These are phyloP conservation scores for Lentinula novae-zelandiae DNA, from an alignment of 1,284 basidiomycete genomes.

Conservation along the genomic window DNA sequence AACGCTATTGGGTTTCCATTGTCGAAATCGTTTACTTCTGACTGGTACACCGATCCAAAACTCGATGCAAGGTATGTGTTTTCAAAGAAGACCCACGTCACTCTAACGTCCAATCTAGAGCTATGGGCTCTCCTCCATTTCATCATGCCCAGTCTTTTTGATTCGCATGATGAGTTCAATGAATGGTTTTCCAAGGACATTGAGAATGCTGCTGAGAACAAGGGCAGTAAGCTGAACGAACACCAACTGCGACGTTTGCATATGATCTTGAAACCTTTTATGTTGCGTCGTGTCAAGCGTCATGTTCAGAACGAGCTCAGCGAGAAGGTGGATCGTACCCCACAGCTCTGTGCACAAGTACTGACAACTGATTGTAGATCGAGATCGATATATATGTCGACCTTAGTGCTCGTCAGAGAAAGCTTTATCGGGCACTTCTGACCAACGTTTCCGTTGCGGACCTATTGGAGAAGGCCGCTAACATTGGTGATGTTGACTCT, in stretches of 20 bases:
- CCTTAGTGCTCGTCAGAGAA: conserved; percentile 88
- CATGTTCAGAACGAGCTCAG: conserved; percentile 99
- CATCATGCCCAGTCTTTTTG: conserved; percentile 99
- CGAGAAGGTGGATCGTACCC: conserved; percentile 71
- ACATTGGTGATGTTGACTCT: conserved; percentile 85
- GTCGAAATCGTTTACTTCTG: conserved; percentile 91
- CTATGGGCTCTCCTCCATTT: conserved; percentile 99
- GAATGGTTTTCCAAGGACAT: conserved; percentile 99
- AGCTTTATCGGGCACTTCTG: conserved; percentile 88
- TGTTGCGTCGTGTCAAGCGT: conserved; percentile 96
- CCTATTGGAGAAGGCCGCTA: conserved; percentile 89
- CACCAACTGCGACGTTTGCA: conserved; percentile 94
- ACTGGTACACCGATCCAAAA: conserved; percentile 99
- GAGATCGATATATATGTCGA: conserved; percentile 97
- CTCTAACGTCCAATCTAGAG: conserved; percentile 47
- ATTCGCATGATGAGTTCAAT: conserved; percentile 99
- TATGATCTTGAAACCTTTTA: conserved; percentile 99
- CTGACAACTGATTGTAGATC: conserved; percentile 56
- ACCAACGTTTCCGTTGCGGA: conserved; percentile 95
- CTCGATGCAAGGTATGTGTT: conserved; percentile 89
- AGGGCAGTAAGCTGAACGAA: conserved; percentile 89
- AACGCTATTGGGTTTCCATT: conserved; percentile 93
- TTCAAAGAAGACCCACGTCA: conserved; percentile 2
- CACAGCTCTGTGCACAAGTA: background rate
- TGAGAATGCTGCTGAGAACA: conserved; percentile 91